Percentiles rank a stretch among this genome's conserved stretches.
These are phyloP conservation scores for Boletus reticuloceps DNA, from an alignment of 768 basidiomycete genomes.

Conservation along the genomic window DNA sequence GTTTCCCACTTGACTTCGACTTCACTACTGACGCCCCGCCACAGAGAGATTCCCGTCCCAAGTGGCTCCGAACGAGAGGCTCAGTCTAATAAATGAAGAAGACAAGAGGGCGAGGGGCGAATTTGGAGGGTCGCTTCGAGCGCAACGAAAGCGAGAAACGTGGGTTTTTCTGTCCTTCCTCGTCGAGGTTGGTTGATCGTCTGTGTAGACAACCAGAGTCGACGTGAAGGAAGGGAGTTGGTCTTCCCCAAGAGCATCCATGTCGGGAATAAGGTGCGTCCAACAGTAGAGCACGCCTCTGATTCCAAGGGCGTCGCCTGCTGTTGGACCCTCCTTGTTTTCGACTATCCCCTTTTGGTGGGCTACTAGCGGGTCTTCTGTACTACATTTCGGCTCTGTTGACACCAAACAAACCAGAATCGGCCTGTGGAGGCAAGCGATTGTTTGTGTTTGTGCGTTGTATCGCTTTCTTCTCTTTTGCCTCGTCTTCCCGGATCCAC, in stretches of 20 bases:
- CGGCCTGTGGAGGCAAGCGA: no score
- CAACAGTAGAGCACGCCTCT: constrained; percentile 8
- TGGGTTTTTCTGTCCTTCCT: background rate
- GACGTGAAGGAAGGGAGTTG: no score
- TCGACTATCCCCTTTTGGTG: background rate
- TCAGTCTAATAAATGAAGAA: background rate
- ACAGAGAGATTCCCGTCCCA: constrained; percentile 7
- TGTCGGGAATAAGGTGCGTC: constrained; percentile 22
- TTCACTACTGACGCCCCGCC: background rate
- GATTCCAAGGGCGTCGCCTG: constrained; percentile 8
- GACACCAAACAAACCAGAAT: no score
- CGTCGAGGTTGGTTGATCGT: no score
- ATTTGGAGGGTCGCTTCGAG: background rate
- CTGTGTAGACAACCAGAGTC: no score
- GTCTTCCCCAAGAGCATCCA: no score
- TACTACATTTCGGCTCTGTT: no score
- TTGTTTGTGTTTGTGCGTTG: no score
- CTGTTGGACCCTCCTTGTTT: constrained; percentile 20
- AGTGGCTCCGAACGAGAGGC: constrained; percentile 6
- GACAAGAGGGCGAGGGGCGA: background rate
- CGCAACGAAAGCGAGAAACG: background rate
- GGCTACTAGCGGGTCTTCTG: no score
- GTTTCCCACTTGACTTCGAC: background rate
- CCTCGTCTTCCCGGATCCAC: no score
- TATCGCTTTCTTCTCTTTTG: no score